Conservation (phyloP, 2,329 filamentous ascomycete species). For the Alternaria solani region DNA sequence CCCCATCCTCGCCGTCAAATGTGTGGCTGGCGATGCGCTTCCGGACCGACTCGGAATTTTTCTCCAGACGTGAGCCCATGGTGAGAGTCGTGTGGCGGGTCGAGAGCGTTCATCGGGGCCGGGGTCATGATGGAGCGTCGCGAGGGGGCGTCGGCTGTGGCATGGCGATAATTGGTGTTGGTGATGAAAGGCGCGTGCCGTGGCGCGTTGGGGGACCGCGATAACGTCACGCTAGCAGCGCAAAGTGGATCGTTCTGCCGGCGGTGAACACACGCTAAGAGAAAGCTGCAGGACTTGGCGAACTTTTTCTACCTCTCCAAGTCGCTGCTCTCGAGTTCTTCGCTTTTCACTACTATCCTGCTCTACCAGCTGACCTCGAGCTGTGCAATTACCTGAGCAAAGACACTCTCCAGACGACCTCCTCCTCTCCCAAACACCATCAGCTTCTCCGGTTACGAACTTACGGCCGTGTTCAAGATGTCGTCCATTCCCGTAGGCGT, state of each 20-base stretch:
- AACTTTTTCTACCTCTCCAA: conserved; percentile 35
- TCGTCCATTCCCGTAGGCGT: conserved; percentile 71
- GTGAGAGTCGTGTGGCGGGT: conserved; percentile 23
- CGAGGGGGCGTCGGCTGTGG: conserved; percentile 1
- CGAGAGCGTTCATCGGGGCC: conserved; percentile 25
- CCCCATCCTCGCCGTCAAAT: conserved; percentile 83
- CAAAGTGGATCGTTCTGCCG: conserved; percentile 27
- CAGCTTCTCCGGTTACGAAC: conserved; percentile 4
- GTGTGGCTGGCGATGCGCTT: conserved; percentile 73
- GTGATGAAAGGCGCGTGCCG: conserved; percentile 18
- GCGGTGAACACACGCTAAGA: conserved; percentile 34
- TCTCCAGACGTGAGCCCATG: conserved; percentile 70
- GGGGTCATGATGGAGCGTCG: conserved; percentile 36
- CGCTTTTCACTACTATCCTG: conserved; percentile 17
- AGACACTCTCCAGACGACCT: neutral
- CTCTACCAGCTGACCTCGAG: conserved; percentile 28
- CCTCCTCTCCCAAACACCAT: neutral
- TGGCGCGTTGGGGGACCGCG: conserved; percentile 21
- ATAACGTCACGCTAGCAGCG: conserved; percentile 18
- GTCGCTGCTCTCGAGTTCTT: conserved; percentile 23
- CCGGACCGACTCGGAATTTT: conserved; percentile 66
- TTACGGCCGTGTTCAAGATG: conserved; percentile 42
- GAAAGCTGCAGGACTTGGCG: conserved; percentile 36
- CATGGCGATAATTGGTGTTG: conserved; percentile 9
- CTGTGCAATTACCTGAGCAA: conserved; percentile 26